Conservation (phyloP, 257 asterid genomes). For the Plantago major region DNA sequence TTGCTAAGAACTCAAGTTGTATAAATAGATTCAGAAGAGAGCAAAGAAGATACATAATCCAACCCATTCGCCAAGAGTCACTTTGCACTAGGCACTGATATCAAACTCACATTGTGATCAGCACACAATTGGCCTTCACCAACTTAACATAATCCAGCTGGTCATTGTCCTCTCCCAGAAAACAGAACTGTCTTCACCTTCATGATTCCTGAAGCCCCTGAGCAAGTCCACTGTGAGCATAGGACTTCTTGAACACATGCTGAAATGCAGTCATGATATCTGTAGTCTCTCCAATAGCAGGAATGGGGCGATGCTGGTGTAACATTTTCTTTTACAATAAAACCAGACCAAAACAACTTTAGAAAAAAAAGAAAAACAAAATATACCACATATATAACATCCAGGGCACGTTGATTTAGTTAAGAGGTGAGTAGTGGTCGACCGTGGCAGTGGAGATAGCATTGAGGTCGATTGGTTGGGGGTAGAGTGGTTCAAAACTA, state of each 20-base stretch:
- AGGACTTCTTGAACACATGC: constrained; percentile 56
- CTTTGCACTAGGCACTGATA: constrained; percentile 63
- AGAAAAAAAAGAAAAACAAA: too few relatives aligned
- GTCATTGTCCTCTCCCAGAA: constrained; percentile 63
- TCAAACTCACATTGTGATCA: constrained; percentile 52
- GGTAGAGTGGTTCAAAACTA: too few relatives aligned
- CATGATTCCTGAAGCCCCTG: constrained; percentile 69
- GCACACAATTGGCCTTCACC: too few relatives aligned
- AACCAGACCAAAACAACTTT: too few relatives aligned
- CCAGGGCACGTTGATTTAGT: too few relatives aligned
- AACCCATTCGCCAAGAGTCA: constrained; percentile 73
- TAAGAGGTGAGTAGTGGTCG: too few relatives aligned
- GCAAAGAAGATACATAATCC: too few relatives aligned
- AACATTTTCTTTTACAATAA: too few relatives aligned
- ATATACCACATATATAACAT: too few relatives aligned
- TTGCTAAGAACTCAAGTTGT: background rate
- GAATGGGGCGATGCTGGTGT: constrained; percentile 30
- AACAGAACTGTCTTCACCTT: constrained; percentile 68
- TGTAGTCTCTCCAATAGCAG: constrained; percentile 58
- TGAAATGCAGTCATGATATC: constrained; percentile 56
- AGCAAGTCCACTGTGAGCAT: constrained; percentile 63
- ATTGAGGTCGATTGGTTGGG: too few relatives aligned
- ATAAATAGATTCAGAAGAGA: background rate
- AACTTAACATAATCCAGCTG: constrained; percentile 57
- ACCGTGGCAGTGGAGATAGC: too few relatives aligned